Conservation (phyloP, 257 asterid species). For the Solanum habrochaites region DNA sequence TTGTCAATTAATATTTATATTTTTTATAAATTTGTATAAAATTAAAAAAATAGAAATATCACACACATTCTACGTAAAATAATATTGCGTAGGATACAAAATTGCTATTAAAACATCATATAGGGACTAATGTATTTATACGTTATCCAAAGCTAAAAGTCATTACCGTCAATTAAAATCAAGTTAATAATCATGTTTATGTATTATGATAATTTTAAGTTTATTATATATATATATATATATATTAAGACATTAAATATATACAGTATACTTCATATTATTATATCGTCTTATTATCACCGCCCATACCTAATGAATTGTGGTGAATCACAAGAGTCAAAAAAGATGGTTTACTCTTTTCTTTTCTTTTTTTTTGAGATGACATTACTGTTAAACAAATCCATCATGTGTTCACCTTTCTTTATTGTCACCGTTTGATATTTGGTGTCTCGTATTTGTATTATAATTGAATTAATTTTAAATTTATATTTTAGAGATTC, state of each 20-base stretch:
- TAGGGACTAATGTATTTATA: too few relatives aligned
- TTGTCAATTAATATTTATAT: fast-evolving
- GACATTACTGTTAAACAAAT: background rate
- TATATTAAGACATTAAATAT: background rate
- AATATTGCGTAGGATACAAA: too few relatives aligned
- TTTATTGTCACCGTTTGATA: background rate
- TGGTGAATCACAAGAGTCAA: background rate
- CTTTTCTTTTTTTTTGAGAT: background rate
- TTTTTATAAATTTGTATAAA: too few relatives aligned
- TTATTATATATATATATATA: too few relatives aligned
- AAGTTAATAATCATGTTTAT: too few relatives aligned
- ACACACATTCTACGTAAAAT: fast-evolving
- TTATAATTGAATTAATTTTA: background rate
- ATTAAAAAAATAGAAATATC: fast-evolving
- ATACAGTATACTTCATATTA: too few relatives aligned
- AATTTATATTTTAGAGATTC: background rate
- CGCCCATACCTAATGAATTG: background rate
- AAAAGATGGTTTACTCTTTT: background rate
- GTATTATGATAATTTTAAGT: too few relatives aligned
- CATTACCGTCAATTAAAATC: too few relatives aligned
- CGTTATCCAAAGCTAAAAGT: too few relatives aligned
- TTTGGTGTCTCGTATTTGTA: background rate
- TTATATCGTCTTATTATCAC: background rate
- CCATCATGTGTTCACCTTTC: background rate
- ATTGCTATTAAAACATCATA: too few relatives aligned